Evolutionary conservation across 2,329 filamentous ascomycete genomes (phyloP), one percentile per base, ranked within the genome.

Genomic region (Rhynchosporium agropyri): DNA sequence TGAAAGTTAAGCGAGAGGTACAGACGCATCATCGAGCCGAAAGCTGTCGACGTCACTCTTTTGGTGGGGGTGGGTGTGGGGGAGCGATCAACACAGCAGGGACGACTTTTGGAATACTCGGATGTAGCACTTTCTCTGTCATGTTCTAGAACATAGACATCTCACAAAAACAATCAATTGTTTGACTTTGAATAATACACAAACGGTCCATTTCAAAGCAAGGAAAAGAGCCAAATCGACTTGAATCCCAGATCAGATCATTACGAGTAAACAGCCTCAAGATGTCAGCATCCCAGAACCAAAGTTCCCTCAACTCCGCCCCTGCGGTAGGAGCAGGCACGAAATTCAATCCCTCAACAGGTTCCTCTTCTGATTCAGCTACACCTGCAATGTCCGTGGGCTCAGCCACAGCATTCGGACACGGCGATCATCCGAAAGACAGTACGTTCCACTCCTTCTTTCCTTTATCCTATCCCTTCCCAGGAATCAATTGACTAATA

Each of bases 221-320:
- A 6, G 3, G 8, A 43, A 43, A n/a, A 43, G 20, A 43, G 9
- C 20, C 42, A n/a, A 43, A 43, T n/a, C 42, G 20, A 43, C 20
- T 43, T 12, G 7, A 9, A 3, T 31, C n/a, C 26, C 20, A 20
- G 20, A 20, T 28, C 12, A 29, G 43, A 7, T 31, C 13, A 6
- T 26, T 29, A 40, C 29, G 15, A 59, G 9, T 7, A 29, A 42
- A 36, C 9, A 42, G n/a, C 26, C 12, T 31, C 56, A 57, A 15
- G 26, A 74, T 73, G 71, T 69, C 71, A 26, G 68, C 69, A 10
- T 72, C 72, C 7, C 62, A 73, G 54, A 60, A 73, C 40, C 70
- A 74, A 68, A 70, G 70, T 45, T 59, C 61, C 26, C 65, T 74
- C 60, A 72, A 71, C 55, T 57, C 55, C 26, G 64, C 65, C 36